phyloP scores from a whole-genome alignment of 2,329 filamentous ascomycete genomes.

The Neurospora crassa region DNA sequence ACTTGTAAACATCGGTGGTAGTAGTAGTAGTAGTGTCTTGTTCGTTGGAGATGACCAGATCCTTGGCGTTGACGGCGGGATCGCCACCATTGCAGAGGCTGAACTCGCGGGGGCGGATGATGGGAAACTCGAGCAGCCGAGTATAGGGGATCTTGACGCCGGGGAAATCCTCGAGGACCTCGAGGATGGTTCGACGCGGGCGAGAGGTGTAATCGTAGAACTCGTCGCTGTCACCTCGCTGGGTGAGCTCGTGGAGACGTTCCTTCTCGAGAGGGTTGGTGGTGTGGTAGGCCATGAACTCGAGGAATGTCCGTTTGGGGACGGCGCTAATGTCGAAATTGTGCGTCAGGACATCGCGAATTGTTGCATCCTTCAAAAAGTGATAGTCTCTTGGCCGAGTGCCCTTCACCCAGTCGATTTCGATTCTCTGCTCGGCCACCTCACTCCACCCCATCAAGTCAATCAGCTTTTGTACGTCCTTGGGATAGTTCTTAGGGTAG shows the following conservation, averaged over 20 bases:
- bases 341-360: slow-evolving; percentile 68
- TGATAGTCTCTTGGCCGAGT: slow-evolving; percentile 23
- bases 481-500: slow-evolving; percentile 77
- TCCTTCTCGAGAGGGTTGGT: slow-evolving; percentile 64
- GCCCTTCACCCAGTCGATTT: slow-evolving; percentile 28
- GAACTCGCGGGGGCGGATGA: slow-evolving; percentile 83
- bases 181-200: slow-evolving; percentile 80
- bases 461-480: slow-evolving; percentile 72
- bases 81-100: slow-evolving; percentile 73
- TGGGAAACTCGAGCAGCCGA: slow-evolving; percentile 63
- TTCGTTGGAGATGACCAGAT: background rate
- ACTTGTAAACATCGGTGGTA: slow-evolving; percentile 8
- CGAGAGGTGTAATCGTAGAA: slow-evolving; percentile 94
- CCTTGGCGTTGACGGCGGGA: slow-evolving; percentile 17
- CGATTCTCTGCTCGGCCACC: slow-evolving; percentile 61
- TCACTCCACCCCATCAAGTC: slow-evolving; percentile 67
- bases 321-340: slow-evolving; percentile 86
- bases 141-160: slow-evolving; percentile 73
- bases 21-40: background rate
- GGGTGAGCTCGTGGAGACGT: slow-evolving; percentile 73
- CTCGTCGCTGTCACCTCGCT: slow-evolving; percentile 74
- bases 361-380: slow-evolving; percentile 36
- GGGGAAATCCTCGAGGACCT: slow-evolving; percentile 85
- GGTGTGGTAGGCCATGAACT: slow-evolving; percentile 67
- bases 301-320: slow-evolving; percentile 79